phyloP scores from a whole-genome alignment of 768 basidiomycete genomes.

The Naganishia kalamii region DNA sequence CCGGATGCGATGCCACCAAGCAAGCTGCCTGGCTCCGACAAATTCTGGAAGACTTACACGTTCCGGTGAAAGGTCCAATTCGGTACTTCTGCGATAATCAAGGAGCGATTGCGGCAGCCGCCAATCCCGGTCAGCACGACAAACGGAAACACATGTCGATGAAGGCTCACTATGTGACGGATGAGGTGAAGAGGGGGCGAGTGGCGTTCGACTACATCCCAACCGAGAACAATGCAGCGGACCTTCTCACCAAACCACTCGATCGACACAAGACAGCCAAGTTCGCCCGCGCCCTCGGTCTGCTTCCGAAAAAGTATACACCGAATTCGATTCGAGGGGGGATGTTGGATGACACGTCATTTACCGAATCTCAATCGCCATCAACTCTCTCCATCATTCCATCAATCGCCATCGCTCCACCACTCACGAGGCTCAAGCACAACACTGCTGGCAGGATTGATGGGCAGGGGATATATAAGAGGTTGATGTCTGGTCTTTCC shows the following conservation, averaged over 20 bases:
- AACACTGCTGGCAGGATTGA: too few species aligned
- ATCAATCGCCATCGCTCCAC: too few species aligned
- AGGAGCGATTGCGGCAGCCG: constrained; percentile 29
- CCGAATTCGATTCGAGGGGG: not conserved
- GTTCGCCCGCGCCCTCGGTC: not conserved
- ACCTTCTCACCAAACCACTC: not conserved
- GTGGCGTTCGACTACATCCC: not conserved
- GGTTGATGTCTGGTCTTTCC: too few species aligned
- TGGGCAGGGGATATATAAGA: too few species aligned
- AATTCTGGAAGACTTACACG: constrained; percentile 7
- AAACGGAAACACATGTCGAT: constrained; percentile 51
- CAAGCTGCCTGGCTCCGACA: constrained; percentile 18
- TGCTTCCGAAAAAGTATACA: not conserved
- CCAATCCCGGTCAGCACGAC: constrained; percentile 46
- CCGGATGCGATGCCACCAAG: constrained; percentile 41
- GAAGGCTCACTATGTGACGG: constrained; percentile 47
- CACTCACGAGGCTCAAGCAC: too few species aligned
- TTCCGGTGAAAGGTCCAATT: not conserved
- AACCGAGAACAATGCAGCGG: not conserved
- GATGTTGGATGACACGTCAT: not conserved
- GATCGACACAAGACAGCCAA: not conserved
- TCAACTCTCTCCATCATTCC: too few species aligned
- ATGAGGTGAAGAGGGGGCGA: constrained; percentile 23
- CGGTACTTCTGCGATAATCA: not conserved
- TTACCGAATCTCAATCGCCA: too few species aligned